A percentile compares a stretch with the other conserved stretches of the same genome.
These are phyloP conservation scores for Avena eriantha DNA, from an alignment of 176 grass and related monocot species.

Conservation along the genomic window DNA sequence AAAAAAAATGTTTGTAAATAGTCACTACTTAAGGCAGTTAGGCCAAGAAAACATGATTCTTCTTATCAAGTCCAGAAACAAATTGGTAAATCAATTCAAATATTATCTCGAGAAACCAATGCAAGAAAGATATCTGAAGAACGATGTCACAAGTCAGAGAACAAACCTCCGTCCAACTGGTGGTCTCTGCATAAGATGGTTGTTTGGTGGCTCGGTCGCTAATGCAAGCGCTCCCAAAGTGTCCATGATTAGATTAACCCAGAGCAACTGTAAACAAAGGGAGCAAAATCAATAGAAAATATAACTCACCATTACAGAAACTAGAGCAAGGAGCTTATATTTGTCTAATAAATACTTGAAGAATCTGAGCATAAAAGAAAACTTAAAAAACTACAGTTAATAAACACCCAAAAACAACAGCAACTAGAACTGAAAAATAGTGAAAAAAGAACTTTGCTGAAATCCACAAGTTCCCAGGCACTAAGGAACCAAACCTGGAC, in stretches of 20 bases:
- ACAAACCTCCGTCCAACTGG: slow-evolving; percentile 86
- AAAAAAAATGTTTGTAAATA: neutral
- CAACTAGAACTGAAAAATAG: neutral
- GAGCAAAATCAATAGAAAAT: slow-evolving; percentile 12
- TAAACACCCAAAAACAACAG: neutral
- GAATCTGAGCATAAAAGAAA: neutral
- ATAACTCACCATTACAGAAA: slow-evolving; percentile 5
- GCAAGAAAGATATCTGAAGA: slow-evolving; percentile 19
- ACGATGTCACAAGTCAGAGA: slow-evolving; percentile 8
- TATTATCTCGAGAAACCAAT: neutral
- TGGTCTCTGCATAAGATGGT: slow-evolving; percentile 80
- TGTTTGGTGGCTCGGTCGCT: slow-evolving; percentile 85
- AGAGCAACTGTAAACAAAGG: slow-evolving; percentile 69
- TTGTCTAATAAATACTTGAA: neutral
- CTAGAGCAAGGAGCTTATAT: neutral
- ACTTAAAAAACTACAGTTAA: neutral
- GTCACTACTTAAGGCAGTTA: neutral
- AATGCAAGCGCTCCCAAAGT: slow-evolving; percentile 96
- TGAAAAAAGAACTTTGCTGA: neutral
- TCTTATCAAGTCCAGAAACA: neutral
- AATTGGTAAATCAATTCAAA: neutral
- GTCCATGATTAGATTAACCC: slow-evolving; percentile 99
- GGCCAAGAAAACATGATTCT: neutral
- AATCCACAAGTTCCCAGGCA: slow-evolving; percentile 5
- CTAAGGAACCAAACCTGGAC: slow-evolving; percentile 75